A percentile compares a stretch with the other conserved stretches of the same genome.
Evolutionary conservation across 2,329 filamentous ascomycete genomes (phyloP).

Genomic region (Epichloe hybrida): DNA sequence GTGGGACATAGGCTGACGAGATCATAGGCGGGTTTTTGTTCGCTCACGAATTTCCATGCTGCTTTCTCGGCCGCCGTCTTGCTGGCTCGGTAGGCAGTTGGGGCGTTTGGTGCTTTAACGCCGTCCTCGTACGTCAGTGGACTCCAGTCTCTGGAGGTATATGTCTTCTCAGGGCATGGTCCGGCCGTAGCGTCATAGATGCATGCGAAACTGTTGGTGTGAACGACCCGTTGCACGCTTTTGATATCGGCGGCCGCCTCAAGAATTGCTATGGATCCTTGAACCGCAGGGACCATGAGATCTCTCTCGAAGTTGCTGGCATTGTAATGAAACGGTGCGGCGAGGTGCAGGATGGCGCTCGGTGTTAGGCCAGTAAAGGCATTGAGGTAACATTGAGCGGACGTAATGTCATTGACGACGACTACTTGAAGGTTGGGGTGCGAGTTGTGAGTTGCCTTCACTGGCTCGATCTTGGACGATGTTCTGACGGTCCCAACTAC

Average conservation of each 20-base stretch:
- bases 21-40: conserved; percentile 19
- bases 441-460: conserved; percentile 16
- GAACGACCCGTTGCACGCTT: conserved; percentile 28
- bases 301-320: conserved; percentile 26
- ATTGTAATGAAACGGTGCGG: conserved; percentile 22
- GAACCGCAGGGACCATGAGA: conserved; percentile 29
- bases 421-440: conserved; percentile 19
- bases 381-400: conserved; percentile 20
- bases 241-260: conserved; percentile 19
- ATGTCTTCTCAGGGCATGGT: conserved; percentile 23
- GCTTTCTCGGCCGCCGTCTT: conserved; percentile 23
- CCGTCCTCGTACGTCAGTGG: conserved; percentile 31
- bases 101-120: conserved; percentile 13
- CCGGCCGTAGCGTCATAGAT: conserved; percentile 27
- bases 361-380: conserved; percentile 18
- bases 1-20: conserved; percentile 29
- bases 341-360: conserved; percentile 27
- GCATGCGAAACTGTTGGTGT: conserved; percentile 37
- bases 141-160: conserved; percentile 35
- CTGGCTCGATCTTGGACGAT: conserved; percentile 12
- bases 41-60: conserved; percentile 21
- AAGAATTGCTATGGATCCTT: conserved; percentile 27
- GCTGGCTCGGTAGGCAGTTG: conserved; percentile 19
- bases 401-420: conserved; percentile 23
- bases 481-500: conserved; percentile 28